Evolutionary conservation across 1,284 basidiomycete species (phyloP), one percentile per base, ranked within the genome.

Genomic region (Cystobasidium pallidum): DNA sequence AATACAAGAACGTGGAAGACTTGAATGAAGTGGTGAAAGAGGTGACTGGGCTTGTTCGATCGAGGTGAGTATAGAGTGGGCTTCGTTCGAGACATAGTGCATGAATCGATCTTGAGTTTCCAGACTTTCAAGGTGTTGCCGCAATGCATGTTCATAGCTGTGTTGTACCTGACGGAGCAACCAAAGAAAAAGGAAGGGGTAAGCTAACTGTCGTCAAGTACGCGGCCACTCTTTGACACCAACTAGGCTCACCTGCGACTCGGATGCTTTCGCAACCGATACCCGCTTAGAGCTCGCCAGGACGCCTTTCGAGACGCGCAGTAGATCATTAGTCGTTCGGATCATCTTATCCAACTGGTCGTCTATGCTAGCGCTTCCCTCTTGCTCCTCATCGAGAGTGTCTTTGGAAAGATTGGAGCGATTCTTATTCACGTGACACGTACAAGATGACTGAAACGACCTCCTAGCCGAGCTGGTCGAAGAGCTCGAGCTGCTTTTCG

Each of bases 271-370:
- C n/a, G 55, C 28, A 1, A 71, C 51, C 4, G 45, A 34, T 19
- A 64, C 39, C 36, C 68, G 47, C 68, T 63, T 63, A 34, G 54
- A 62, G 17, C 43, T 59, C 13, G 59, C 61, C 15, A 71, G 61
- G 15, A 71, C 59, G n/a, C 47, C 47, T 28, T 64, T 71, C 11
- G 54, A 59, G 4, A 58, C 21, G 36, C 61, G 68, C 47, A 71
- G 28, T 13, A 71, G 26, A 15, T 52, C 59, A 39, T 28, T 55
- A 1, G 59, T 59, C 34, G 64, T 52, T 11, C 32, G 26, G 3
- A 71, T 64, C 49, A 71, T 49, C 47, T 24, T 52, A 52, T 71
- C 68, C 8, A 71, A 36, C n/a, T 59, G 68, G 21, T 71, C 68
- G 30, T 71, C 67, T 7, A 30, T 39, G 30, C 64, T 54, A 3